Evolutionary conservation across 495 filamentous ascomycete species (phyloP).

Genomic region (Xylaria flabelliformis): DNA sequence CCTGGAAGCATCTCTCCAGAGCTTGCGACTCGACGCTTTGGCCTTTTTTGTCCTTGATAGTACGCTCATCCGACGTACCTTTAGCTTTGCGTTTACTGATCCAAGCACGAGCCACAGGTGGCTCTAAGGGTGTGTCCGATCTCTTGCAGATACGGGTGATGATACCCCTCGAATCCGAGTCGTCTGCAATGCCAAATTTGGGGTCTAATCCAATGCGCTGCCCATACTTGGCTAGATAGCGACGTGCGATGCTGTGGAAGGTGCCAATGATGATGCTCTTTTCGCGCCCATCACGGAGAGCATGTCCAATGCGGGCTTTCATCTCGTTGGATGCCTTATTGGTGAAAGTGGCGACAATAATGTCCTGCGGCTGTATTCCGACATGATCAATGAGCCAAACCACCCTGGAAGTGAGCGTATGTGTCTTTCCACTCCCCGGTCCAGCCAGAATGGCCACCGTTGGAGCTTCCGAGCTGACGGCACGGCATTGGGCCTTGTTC

Average conservation of each 20-base stretch:
- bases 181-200: constrained; percentile 95
- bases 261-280: constrained; percentile 86
- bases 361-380: constrained; percentile 82
- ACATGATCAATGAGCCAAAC: constrained; percentile 89
- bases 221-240: constrained; percentile 87
- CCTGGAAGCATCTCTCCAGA: constrained; percentile 74
- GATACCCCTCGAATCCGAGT: constrained; percentile 75
- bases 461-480: constrained; percentile 78
- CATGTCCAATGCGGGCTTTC: constrained; percentile 81
- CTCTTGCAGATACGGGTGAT: constrained; percentile 83
- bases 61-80: constrained; percentile 54
- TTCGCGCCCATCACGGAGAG: constrained; percentile 79
- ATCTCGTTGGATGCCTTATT: constrained; percentile 97
- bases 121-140: constrained; percentile 70
- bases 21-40: constrained; percentile 71
- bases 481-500: constrained; percentile 82
- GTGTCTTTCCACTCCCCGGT: constrained; percentile 87
- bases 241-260: constrained; percentile 91
- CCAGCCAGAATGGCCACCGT: constrained; percentile 92
- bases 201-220: constrained; percentile 79
- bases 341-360: constrained; percentile 97
- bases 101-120: constrained; percentile 68
- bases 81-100: constrained; percentile 90
- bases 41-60: constrained; percentile 43
- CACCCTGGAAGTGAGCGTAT: constrained; percentile 92